phyloP scores from a whole-genome alignment of 192 early-diverging fungal species.

The Kickxella alabastrina region DNA sequence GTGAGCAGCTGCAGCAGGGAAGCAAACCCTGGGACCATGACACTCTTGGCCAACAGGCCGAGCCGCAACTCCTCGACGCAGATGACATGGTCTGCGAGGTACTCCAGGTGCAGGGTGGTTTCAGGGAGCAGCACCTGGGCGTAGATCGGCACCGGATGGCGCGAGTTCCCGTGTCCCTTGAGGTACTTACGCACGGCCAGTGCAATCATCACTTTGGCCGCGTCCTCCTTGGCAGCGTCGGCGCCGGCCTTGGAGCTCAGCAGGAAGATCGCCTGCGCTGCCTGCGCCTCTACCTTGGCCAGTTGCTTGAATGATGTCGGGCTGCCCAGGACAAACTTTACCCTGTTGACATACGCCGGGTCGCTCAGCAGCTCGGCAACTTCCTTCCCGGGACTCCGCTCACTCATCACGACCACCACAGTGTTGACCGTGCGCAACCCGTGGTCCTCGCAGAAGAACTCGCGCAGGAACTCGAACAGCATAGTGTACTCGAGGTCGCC shows the following conservation, averaged over 20 bases:
- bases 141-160: slow-evolving; percentile 41
- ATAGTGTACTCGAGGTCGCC: slow-evolving; percentile 60
- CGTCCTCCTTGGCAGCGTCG: slow-evolving; percentile 59
- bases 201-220: slow-evolving; percentile 66
- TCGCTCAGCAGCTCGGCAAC: slow-evolving; percentile 57
- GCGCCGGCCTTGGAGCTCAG: slow-evolving; percentile 53
- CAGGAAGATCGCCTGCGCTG: slow-evolving; percentile 62
- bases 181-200: slow-evolving; percentile 68
- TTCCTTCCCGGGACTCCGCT: slow-evolving; percentile 56
- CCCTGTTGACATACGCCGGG: slow-evolving; percentile 63
- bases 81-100: slow-evolving; percentile 64
- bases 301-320: slow-evolving; percentile 59
- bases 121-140: slow-evolving; percentile 68
- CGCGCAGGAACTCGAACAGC: slow-evolving; percentile 67
- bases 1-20: slow-evolving; percentile 65
- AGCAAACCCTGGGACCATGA: slow-evolving; percentile 66
- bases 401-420: slow-evolving; percentile 64
- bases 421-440: slow-evolving; percentile 63
- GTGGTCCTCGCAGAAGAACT: slow-evolving; percentile 79
- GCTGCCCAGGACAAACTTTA: slow-evolving; percentile 67
- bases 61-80: slow-evolving; percentile 72
- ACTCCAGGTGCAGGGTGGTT: slow-evolving; percentile 67
- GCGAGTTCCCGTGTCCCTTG: slow-evolving; percentile 10
- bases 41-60: slow-evolving; percentile 66
- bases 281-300: slow-evolving; percentile 48